phyloP scores from a whole-genome alignment of 2,329 filamentous ascomycete species.

The Pyrenophora tritici-repentis region DNA sequence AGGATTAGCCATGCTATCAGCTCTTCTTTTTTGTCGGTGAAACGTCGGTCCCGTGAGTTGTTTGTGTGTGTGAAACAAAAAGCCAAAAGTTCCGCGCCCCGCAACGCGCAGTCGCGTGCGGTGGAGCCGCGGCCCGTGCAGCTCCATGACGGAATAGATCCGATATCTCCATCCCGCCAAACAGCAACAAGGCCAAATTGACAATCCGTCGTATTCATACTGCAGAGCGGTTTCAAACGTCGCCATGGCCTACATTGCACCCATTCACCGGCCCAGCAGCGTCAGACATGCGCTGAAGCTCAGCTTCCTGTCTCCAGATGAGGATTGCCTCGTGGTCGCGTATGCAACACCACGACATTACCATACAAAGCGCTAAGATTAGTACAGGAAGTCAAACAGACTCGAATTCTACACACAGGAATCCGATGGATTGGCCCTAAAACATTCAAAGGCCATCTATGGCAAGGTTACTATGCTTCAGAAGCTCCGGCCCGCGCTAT shows the following conservation, averaged over 20 bases:
- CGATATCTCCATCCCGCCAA: constrained; percentile 19
- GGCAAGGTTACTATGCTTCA: constrained; percentile 87
- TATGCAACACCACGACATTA: constrained; percentile 55
- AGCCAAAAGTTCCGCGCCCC: constrained; percentile 33
- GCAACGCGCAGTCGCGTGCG: constrained; percentile 26
- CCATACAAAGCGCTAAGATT: constrained; percentile 14
- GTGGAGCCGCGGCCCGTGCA: constrained; percentile 23
- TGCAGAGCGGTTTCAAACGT: constrained; percentile 6
- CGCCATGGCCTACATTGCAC: constrained; percentile 89
- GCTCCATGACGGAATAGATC: constrained; percentile 38
- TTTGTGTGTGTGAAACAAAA: constrained; percentile 15
- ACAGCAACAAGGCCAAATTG: constrained; percentile 1
- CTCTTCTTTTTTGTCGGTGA: not conserved
- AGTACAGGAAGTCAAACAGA: constrained; percentile 73
- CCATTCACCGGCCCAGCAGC: constrained; percentile 90
- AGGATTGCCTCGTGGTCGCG: constrained; percentile 87
- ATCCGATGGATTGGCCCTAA: constrained; percentile 63
- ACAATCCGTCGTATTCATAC: constrained; percentile 7
- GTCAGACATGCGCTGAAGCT: constrained; percentile 86
- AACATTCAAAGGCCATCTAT: constrained; percentile 74
- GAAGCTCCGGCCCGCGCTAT: constrained; percentile 74
- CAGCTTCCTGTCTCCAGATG: constrained; percentile 71
- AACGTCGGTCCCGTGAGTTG: constrained; percentile 34
- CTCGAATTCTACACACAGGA: constrained; percentile 80
- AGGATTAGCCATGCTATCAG: constrained; percentile 14